phyloP scores from a whole-genome alignment of 164 flowering plant species.

The Vitis rupestris region DNA sequence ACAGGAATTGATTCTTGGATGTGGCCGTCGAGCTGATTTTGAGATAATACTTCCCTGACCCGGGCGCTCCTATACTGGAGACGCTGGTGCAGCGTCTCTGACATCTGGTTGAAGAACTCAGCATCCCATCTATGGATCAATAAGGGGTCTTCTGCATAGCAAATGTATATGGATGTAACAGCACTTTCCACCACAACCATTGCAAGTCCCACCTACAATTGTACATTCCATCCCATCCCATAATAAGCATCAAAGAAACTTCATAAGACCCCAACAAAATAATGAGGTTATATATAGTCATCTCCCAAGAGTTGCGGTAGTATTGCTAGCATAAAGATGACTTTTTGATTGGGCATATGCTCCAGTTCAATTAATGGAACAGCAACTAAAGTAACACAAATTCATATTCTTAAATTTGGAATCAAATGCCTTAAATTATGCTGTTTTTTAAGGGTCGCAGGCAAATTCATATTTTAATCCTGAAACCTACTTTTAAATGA shows the following conservation, averaged over 20 bases:
- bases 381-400: too few relatives aligned
- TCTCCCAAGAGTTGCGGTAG: too few relatives aligned
- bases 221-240: background rate
- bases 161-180: conserved; percentile 93
- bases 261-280: too few relatives aligned
- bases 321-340: too few relatives aligned
- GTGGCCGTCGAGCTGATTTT: conserved; percentile 39
- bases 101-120: conserved; percentile 80
- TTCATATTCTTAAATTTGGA: background rate
- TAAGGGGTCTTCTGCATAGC: conserved; percentile 89
- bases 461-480: background rate
- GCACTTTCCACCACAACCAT: conserved; percentile 95
- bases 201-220: conserved; percentile 80
- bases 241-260: too few relatives aligned
- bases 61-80: conserved; percentile 87
- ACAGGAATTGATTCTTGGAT: conserved; percentile 33
- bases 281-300: too few relatives aligned
- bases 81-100: conserved; percentile 83
- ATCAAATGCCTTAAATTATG: background rate
- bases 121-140: conserved; percentile 88
- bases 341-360: too few relatives aligned
- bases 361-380: too few relatives aligned
- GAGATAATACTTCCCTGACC: conserved; percentile 62
- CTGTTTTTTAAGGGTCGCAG: background rate
- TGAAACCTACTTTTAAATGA: too few relatives aligned